phyloP scores from a whole-genome alignment of 495 filamentous ascomycete species.

The Talaromyces trachyspermus region DNA sequence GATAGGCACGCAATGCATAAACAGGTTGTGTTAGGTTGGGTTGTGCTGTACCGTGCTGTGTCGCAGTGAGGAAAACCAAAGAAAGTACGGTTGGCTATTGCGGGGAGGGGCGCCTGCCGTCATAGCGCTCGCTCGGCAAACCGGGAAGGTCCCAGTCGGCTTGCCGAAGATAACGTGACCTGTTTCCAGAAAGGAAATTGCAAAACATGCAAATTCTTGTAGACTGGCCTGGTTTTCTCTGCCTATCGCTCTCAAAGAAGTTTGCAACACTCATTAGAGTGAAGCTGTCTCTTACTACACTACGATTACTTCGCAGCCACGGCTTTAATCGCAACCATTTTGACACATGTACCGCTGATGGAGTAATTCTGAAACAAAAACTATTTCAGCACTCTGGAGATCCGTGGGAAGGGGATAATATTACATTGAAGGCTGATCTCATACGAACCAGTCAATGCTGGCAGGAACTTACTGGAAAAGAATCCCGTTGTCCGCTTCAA shows the following conservation, averaged over 20 bases:
- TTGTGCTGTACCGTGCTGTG: too few species aligned
- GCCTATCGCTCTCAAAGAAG: too few species aligned
- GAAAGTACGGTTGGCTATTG: slow-evolving; percentile 2
- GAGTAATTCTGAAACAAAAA: slow-evolving; percentile 18
- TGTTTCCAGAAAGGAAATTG: background rate
- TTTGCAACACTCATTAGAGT: too few species aligned
- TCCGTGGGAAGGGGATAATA: slow-evolving; percentile 20
- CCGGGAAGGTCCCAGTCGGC: background rate
- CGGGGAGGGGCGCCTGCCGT: slow-evolving; percentile 1
- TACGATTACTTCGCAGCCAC: slow-evolving; percentile 1
- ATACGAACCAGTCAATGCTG: slow-evolving; percentile 10
- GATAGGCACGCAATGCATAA: background rate
- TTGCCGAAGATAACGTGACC: slow-evolving; percentile 7
- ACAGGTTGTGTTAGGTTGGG: too few species aligned
- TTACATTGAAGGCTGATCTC: slow-evolving; percentile 15
- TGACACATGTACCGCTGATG: background rate
- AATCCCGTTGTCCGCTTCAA: slow-evolving; percentile 11
- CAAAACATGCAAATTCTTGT: too few species aligned
- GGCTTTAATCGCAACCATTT: background rate
- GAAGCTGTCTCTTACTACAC: too few species aligned
- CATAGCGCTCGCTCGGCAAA: background rate
- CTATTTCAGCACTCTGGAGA: slow-evolving; percentile 18
- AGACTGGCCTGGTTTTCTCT: background rate
- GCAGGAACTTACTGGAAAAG: slow-evolving; percentile 5
- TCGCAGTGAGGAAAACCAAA: too few species aligned